Conservation (phyloP, 345 rosid genomes). For the Passiflora organensis region DNA sequence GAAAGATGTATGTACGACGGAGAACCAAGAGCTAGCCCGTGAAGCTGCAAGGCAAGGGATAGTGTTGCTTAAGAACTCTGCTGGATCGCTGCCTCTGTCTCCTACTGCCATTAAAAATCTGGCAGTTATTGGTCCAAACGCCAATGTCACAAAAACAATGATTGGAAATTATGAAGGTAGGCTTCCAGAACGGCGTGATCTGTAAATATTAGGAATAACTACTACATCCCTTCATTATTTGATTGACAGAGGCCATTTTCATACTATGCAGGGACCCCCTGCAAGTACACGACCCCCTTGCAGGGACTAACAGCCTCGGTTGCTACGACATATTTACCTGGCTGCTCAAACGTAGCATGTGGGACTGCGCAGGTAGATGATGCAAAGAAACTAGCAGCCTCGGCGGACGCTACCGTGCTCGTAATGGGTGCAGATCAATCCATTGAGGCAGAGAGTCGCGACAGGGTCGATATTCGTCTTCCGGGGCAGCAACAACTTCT, state of each 20-base stretch:
- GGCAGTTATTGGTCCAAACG: constrained; percentile 92
- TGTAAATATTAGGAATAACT: background rate
- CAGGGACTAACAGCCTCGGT: constrained; percentile 61
- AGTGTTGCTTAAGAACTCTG: constrained; percentile 67
- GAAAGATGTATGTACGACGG: constrained; percentile 65
- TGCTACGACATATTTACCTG: constrained; percentile 49
- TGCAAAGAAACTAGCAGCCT: constrained; percentile 49
- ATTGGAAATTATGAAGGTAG: constrained; percentile 92
- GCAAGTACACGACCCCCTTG: constrained; percentile 79
- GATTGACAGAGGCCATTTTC: background rate
- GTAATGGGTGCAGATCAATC: constrained; percentile 79
- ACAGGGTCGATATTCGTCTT: constrained; percentile 55
- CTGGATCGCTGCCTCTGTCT: constrained; percentile 61
- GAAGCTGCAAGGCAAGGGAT: constrained; percentile 96
- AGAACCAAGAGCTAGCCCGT: constrained; percentile 69
- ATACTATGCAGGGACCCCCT: constrained; percentile 55
- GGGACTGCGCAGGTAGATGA: constrained; percentile 50
- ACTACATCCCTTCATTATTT: background rate
- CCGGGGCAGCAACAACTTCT: constrained; percentile 74
- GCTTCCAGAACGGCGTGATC: background rate
- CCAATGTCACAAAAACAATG: constrained; percentile 90
- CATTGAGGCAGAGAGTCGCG: constrained; percentile 61
- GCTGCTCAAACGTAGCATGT: constrained; percentile 73
- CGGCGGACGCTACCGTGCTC: constrained; percentile 73
- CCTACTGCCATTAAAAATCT: constrained; percentile 45